These are phyloP conservation scores for Prillingera fragicola DNA, from an alignment of 1,284 basidiomycete genomes.

Conservation along the genomic window DNA sequence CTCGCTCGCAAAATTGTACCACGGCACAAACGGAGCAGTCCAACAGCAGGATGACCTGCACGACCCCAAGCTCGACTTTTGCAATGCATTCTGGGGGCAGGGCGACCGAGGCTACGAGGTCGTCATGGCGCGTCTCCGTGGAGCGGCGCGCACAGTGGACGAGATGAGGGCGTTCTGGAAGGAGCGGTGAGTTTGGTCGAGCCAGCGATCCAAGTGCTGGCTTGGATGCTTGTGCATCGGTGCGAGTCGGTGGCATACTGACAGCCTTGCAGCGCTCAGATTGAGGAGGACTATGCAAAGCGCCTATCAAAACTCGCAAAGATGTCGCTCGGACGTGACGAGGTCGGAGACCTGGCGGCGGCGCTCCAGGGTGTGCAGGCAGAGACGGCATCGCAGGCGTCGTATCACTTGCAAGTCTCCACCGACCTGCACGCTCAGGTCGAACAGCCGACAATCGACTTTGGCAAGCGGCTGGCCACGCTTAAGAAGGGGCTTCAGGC, in stretches of 20 bases:
- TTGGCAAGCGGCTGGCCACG: constrained; percentile 63
- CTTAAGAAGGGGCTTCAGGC: constrained; percentile 63
- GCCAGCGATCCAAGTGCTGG: too few species aligned
- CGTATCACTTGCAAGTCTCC: constrained; percentile 58
- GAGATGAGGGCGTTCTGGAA: constrained; percentile 83
- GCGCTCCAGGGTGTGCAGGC: constrained; percentile 69
- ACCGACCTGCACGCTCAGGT: constrained; percentile 72
- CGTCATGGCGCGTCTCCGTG: constrained; percentile 78
- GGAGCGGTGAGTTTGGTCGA: constrained; percentile 60
- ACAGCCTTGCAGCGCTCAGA: constrained; percentile 29
- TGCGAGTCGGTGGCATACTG: neutral
- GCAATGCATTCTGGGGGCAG: constrained; percentile 92
- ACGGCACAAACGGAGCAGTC: constrained; percentile 31
- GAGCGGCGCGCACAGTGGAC: constrained; percentile 78
- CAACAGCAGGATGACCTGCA: constrained; percentile 25
- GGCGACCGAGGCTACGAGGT: constrained; percentile 85
- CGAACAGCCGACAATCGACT: constrained; percentile 61
- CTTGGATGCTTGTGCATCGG: neutral
- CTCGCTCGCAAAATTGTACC: constrained; percentile 41
- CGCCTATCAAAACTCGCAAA: constrained; percentile 77
- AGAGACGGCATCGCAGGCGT: constrained; percentile 74
- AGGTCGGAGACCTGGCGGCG: constrained; percentile 79
- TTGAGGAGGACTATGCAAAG: constrained; percentile 95
- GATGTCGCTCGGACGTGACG: constrained; percentile 70
- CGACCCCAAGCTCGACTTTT: constrained; percentile 64